Conservation (phyloP, 345 rosid species). For the Luvunga scandens region DNA sequence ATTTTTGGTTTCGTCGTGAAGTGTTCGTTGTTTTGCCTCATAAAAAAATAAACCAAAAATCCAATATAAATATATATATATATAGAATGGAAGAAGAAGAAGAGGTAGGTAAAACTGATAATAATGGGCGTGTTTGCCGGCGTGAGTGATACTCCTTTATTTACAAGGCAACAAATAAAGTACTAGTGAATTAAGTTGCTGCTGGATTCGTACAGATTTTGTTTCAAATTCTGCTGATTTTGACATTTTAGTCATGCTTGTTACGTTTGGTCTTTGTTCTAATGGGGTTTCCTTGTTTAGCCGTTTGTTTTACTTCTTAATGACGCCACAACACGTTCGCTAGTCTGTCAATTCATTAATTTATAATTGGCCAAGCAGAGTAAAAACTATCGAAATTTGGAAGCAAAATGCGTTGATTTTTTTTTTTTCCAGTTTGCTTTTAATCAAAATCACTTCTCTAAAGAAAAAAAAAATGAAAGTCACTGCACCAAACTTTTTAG, state of each 20-base stretch:
- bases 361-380: background rate
- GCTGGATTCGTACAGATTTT: background rate
- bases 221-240: background rate
- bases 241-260: background rate
- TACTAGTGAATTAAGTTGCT: background rate
- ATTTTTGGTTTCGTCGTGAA: too few species aligned
- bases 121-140: background rate
- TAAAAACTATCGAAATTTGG: background rate
- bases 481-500: background rate
- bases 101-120: background rate
- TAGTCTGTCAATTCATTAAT: background rate
- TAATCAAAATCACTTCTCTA: too few species aligned
- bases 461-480: too few species aligned
- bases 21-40: background rate
- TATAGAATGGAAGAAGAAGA: too few species aligned
- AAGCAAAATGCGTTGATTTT: background rate
- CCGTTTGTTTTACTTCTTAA: background rate
- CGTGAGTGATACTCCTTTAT: background rate
- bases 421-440: too few species aligned
- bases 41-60: too few species aligned
- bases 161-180: background rate
- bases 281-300: background rate
- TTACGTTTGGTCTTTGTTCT: background rate
- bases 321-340: background rate
- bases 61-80: too few species aligned